Base-by-base conservation (phyloP, 257 asterid species). In the Nicotiana attenuata region DNA sequence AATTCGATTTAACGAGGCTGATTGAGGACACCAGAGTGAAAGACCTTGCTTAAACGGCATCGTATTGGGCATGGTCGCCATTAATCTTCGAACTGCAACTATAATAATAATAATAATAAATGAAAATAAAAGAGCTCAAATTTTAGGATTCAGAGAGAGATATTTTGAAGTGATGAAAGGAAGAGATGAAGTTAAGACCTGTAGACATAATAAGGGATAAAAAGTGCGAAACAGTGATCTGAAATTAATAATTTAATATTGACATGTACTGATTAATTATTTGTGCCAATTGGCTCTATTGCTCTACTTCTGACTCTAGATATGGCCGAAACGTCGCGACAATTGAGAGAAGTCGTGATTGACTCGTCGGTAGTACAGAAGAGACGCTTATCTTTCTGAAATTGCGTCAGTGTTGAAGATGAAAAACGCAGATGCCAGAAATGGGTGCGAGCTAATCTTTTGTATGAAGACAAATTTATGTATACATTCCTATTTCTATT, bases 31-130 rank as follows among this genome's bases (percentile, higher is more conserved):
- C 88, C 91, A 90, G 2, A 89, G 84, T 1, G 97, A 87, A 22
- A 93, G 83, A 1, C 97, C 98, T 81, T 90, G 93, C 90, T 88
- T 93, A 80, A 93, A 77, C 56, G 97, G 65, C 79, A 89, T 45
- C 60, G 92, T 90, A 82, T 82, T 90, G 24, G 96, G 87, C 14
- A 89, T 71, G 81, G 83, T 80, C 86, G 93, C 83, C 91, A 84
- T 84, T 81, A 82, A 83, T 89, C 90, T 84, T 77, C 89, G 67
- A 84, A 68, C 91, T 82, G 93, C 66, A 52, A 73, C 19, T 82
- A 83, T 64, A 50, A 75, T 26, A 24, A 61, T 33, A 56, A 83
- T 64, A 50, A 75, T 26, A 24, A 61, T 33, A 56, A 76, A 57
- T 29, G 29, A 65, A 81, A 73, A 85, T 28, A 52, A 61, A 19